Percentiles rank a stretch among this genome's conserved stretches.
phyloP scores from a whole-genome alignment of 1,139 yeast species.

The Geotrichum candidum region DNA sequence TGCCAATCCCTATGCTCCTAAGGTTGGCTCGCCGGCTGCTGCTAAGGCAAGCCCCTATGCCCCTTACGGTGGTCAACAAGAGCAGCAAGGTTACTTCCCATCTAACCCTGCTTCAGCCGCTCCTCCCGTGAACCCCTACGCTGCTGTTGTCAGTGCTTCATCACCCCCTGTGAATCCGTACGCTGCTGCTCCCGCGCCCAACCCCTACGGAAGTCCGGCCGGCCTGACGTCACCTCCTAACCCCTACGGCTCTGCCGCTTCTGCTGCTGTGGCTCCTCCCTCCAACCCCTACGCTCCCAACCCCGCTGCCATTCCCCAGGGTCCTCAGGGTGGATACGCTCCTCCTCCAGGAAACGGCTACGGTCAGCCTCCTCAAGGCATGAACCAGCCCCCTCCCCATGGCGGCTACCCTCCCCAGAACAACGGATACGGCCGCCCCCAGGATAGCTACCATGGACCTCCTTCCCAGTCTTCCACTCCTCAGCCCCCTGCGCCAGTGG shows the following conservation, averaged over 20 bases:
- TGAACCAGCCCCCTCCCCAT: slow-evolving; percentile 24
- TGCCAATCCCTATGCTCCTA: slow-evolving; percentile 32
- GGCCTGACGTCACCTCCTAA: slow-evolving; percentile 3
- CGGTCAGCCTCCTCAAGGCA: slow-evolving; percentile 16
- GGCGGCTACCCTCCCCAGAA: slow-evolving; percentile 20
- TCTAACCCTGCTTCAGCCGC: slow-evolving; percentile 15
- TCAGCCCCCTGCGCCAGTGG: slow-evolving; percentile 24
- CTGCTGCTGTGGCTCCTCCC: slow-evolving; percentile 16
- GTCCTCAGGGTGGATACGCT: slow-evolving; percentile 7
- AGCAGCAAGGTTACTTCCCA: slow-evolving; percentile 15
- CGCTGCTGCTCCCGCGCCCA: slow-evolving; percentile 23
- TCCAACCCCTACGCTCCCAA: slow-evolving; percentile 21
- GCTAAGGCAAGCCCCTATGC: slow-evolving; percentile 19
- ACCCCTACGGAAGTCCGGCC: slow-evolving; percentile 11
- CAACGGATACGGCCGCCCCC: slow-evolving; percentile 16
- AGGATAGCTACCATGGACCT: slow-evolving; percentile 11
- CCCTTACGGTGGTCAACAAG: slow-evolving; percentile 9
- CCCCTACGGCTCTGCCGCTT: slow-evolving; percentile 17
- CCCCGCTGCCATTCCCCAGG: slow-evolving; percentile 18
- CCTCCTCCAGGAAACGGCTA: slow-evolving; percentile 9
- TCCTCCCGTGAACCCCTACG: slow-evolving; percentile 24
- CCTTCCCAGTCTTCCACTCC: slow-evolving; percentile 23
- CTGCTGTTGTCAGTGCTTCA: slow-evolving; percentile 18
- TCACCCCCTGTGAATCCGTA: slow-evolving; percentile 16
- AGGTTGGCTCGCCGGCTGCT: slow-evolving; percentile 19